A percentile compares a stretch with the other conserved stretches of the same genome.
Evolutionary conservation across 2,329 filamentous ascomycete species (phyloP).

Genomic region (Ophiostoma sp.): DNA sequence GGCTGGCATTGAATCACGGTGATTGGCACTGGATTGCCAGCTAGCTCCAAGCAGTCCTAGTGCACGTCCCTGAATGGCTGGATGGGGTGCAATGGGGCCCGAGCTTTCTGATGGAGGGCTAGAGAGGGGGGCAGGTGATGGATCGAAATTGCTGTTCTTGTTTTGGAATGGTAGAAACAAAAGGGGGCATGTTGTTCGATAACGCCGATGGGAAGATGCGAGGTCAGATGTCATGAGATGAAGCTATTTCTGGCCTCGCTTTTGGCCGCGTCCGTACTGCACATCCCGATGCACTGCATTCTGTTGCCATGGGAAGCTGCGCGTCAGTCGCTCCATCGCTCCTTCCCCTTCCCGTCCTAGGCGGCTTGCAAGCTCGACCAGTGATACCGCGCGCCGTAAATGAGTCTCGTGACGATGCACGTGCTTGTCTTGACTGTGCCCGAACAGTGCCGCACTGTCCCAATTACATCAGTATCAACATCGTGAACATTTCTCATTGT

Average conservation of each 20-base stretch:
- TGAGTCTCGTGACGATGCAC: neutral
- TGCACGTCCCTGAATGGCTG: constrained; percentile 7
- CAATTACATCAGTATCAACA: constrained; percentile 8
- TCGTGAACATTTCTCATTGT: neutral
- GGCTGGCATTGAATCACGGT: too few species aligned
- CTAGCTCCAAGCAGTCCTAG: neutral
- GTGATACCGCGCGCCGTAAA: too few species aligned
- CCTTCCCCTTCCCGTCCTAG: neutral
- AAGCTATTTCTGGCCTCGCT: neutral
- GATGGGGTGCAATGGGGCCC: constrained; percentile 2
- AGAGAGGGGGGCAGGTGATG: constrained; percentile 6
- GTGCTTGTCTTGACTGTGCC: neutral
- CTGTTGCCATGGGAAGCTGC: neutral
- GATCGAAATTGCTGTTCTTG: constrained; percentile 3
- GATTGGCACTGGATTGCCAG: neutral
- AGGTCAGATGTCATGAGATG: neutral
- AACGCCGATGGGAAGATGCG: neutral
- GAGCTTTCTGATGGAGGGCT: constrained; percentile 2
- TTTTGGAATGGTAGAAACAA: constrained; percentile 3
- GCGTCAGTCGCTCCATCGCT: neutral
- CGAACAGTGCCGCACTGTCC: neutral
- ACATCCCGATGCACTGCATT: neutral
- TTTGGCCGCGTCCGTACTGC: neutral
- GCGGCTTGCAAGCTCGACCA: neutral
- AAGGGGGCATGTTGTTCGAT: neutral